Conservation (phyloP, 1,284 basidiomycete species). For the Pascua guehoae region DNA sequence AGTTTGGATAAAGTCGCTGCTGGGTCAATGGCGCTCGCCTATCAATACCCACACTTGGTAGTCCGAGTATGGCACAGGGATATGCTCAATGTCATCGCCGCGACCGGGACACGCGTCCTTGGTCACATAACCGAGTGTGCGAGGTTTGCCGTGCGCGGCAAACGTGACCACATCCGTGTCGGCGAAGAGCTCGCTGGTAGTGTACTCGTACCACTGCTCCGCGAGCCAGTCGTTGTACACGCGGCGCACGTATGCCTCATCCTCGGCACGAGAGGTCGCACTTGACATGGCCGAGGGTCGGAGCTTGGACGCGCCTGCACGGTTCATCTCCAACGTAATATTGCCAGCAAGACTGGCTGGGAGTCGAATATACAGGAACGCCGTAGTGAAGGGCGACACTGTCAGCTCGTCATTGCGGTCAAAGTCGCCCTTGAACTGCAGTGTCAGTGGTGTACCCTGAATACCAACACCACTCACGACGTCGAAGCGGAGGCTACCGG, state of each 20-base stretch:
- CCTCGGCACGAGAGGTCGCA: conserved; percentile 17
- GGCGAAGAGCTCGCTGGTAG: conserved; percentile 2
- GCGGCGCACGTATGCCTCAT: conserved; percentile 21
- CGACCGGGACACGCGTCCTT: conserved; percentile 38
- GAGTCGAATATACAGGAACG: conserved; percentile 39
- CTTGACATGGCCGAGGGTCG: conserved; percentile 11
- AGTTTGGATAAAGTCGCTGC: conserved; percentile 42
- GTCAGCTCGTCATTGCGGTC: conserved; percentile 75
- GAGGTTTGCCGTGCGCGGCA: conserved; percentile 6
- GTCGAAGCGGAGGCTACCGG: conserved; percentile 71
- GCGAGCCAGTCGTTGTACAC: conserved; percentile 28
- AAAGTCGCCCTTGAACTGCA: conserved; percentile 60
- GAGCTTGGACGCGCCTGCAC: conserved; percentile 42
- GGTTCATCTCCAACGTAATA: conserved; percentile 42
- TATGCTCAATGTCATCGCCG: conserved; percentile 48
- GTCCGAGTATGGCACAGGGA: conserved; percentile 27
- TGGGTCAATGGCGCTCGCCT: background rate
- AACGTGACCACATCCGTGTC: background rate
- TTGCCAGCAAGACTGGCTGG: conserved; percentile 34
- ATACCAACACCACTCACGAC: conserved; percentile 40
- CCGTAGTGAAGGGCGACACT: conserved; percentile 58
- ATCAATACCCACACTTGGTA: conserved; percentile 12
- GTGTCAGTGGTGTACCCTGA: background rate
- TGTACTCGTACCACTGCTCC: conserved; percentile 28
- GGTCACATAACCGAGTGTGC: conserved; percentile 45